phyloP scores from a whole-genome alignment of 768 basidiomycete species.

The Mycena haematopus region DNA sequence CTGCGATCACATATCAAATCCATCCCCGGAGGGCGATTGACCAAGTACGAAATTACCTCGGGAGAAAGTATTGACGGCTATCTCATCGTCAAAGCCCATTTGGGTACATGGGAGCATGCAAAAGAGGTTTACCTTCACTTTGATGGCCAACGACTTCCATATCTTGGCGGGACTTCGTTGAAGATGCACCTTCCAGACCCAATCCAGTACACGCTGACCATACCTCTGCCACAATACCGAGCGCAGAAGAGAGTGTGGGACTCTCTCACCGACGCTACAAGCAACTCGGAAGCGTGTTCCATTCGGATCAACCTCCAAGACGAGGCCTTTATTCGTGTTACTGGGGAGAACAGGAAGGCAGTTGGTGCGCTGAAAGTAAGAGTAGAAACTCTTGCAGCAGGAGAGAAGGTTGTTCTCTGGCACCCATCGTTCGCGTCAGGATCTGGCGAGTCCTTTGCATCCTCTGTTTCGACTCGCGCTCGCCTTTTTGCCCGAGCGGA shows the following conservation, averaged over 20 bases:
- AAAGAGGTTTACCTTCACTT: constrained; percentile 1
- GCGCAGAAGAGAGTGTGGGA: constrained; percentile 3
- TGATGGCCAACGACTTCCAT: background rate
- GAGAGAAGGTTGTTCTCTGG: background rate
- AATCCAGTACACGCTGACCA: background rate
- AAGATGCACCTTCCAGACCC: constrained; percentile 11
- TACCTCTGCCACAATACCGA: background rate
- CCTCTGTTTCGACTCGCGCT: constrained; percentile 1
- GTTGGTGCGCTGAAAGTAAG: constrained; percentile 4
- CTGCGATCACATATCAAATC: background rate
- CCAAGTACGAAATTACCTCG: background rate
- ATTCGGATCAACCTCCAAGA: constrained; percentile 3
- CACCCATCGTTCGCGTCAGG: background rate
- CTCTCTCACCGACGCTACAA: background rate
- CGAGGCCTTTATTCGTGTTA: background rate
- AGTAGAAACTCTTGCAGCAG: constrained; percentile 6
- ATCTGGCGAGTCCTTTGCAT: background rate
- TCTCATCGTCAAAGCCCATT: constrained; percentile 1
- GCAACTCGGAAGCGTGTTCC: background rate
- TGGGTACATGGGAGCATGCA: background rate
- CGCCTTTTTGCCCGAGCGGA: background rate
- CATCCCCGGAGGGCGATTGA: background rate
- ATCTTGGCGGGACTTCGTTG: background rate
- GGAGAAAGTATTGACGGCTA: constrained; percentile 3
- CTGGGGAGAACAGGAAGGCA: background rate